Percentiles rank a stretch among this genome's conserved stretches.
phyloP scores from a whole-genome alignment of 2,329 filamentous ascomycete species.

The Alternaria sp. region DNA sequence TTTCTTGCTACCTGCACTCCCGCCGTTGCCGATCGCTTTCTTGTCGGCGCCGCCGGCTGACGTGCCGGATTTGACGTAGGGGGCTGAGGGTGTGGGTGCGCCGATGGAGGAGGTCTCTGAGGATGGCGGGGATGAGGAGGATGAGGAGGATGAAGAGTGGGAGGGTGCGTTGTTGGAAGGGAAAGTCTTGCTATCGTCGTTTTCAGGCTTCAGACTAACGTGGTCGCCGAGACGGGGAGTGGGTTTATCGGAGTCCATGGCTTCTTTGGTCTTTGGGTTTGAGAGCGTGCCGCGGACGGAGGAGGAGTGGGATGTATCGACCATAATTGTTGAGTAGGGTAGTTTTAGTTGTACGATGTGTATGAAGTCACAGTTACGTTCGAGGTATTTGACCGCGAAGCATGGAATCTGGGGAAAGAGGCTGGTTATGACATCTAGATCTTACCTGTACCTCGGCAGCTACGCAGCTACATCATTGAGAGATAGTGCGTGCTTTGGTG shows the following conservation, averaged over 20 bases:
- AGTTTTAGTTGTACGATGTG: slow-evolving; percentile 21
- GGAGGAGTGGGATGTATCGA: slow-evolving; percentile 21
- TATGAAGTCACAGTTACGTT: too few relatives aligned
- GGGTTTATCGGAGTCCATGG: slow-evolving; percentile 18
- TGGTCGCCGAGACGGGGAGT: slow-evolving; percentile 33
- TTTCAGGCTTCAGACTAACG: slow-evolving; percentile 30
- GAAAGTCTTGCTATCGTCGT: slow-evolving; percentile 18
- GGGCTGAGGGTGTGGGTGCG: slow-evolving; percentile 9
- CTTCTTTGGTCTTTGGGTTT: slow-evolving; percentile 36
- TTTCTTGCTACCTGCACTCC: background rate
- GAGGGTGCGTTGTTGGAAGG: slow-evolving; percentile 12
- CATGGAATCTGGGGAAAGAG: background rate
- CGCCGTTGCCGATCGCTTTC: slow-evolving; percentile 4
- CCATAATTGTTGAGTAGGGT: background rate
- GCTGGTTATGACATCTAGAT: background rate
- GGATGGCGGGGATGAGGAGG: background rate
- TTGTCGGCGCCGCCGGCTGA: slow-evolving; percentile 7
- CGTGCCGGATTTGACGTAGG: slow-evolving; percentile 7
- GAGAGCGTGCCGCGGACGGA: slow-evolving; percentile 42
- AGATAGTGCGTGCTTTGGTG: background rate
- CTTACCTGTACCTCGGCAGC: background rate
- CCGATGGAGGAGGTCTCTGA: slow-evolving; percentile 11
- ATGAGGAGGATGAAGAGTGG: background rate
- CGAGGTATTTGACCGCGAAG: background rate
- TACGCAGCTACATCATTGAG: slow-evolving; percentile 18